Evolutionary conservation across 441 rosid species (phyloP), one percentile per base, ranked within the genome.

Genomic region (Pelargonium exstipulatum): DNA sequence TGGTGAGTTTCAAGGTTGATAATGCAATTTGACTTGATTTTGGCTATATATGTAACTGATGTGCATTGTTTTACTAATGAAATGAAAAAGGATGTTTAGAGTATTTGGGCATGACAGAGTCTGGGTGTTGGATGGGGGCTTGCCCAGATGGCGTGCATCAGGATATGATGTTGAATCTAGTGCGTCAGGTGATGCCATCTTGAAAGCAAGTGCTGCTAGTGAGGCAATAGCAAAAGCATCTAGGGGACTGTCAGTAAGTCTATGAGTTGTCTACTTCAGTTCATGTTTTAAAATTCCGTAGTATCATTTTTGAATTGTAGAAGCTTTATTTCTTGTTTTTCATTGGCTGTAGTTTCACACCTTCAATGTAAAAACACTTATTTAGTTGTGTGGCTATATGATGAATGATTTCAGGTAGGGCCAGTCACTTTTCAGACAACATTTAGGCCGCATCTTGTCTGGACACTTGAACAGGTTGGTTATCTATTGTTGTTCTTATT

Each of bases 151-250:
- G 78, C 74, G 78, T 24, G 74, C 71, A 18, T 62, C 65, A 1
- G 78, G 78, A 17, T 75, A 70, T 40, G 78, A 75, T 70, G 78
- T 75, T 0, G 78, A 75, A 22, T 75, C 78, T 12, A 75, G 78
- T 62, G 78, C 78, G 49, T 70, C 78, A 0, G 3, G 74, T 70
- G 78, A 70, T 75, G 74, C 74, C 66, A 75, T 75, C 40, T 62
- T 75, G 71, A 75, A 75, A 71, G 78, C 78, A 2, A 70, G 78
- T 70, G 78, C 78, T 62, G 78, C 78, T 53, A 75, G 71, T 29
- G 74, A 75, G 65, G 78, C 78, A 8, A 70, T 75, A 48, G 65
- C 71, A 65, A 75, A 70, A 66, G 74, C 49, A 66, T 75, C 70
- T 66, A 74, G 70, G 42, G 78, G 78, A 29, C 74, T 46, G 1